Conservation (phyloP, 1,284 basidiomycete species). For the Pterulicium gracile region DNA sequence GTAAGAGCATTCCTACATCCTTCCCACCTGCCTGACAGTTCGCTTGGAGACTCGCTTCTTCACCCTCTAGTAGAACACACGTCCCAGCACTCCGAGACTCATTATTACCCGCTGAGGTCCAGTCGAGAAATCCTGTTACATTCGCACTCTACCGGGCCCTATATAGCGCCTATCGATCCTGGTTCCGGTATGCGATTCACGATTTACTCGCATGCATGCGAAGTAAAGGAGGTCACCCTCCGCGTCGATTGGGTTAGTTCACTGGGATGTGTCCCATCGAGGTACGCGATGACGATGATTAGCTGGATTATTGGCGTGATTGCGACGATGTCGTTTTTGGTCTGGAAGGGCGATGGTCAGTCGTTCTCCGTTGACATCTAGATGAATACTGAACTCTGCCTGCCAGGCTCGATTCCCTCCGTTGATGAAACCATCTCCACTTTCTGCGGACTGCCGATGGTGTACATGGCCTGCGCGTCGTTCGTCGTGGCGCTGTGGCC, state of each 20-base stretch:
- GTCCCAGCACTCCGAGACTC: conserved; percentile 50
- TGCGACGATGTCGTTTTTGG: conserved; percentile 38
- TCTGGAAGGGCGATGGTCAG: conserved; percentile 6
- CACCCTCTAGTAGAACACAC: conserved; percentile 48
- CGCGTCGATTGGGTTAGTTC: conserved; percentile 59
- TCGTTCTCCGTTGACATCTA: conserved; percentile 3
- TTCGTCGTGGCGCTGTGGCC: conserved; percentile 44
- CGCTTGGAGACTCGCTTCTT: conserved; percentile 31
- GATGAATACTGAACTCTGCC: too few relatives aligned
- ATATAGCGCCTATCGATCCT: conserved; percentile 24
- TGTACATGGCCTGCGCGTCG: conserved; percentile 29
- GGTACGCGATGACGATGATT: conserved; percentile 63
- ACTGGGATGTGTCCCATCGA: conserved; percentile 52
- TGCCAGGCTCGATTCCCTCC: conserved; percentile 31
- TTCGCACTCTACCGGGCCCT: conserved; percentile 63
- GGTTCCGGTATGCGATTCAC: conserved; percentile 37
- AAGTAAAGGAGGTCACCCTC: conserved; percentile 35
- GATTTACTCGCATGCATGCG: conserved; percentile 44
- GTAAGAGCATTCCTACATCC: conserved; percentile 10
- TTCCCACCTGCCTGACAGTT: background rate
- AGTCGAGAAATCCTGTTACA: conserved; percentile 46
- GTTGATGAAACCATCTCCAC: conserved; percentile 33
- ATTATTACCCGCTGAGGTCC: conserved; percentile 49
- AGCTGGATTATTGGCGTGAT: conserved; percentile 65
- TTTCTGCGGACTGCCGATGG: conserved; percentile 31